Conservation (phyloP, 495 filamentous ascomycete genomes). For the Hypoxylon fuscum region DNA sequence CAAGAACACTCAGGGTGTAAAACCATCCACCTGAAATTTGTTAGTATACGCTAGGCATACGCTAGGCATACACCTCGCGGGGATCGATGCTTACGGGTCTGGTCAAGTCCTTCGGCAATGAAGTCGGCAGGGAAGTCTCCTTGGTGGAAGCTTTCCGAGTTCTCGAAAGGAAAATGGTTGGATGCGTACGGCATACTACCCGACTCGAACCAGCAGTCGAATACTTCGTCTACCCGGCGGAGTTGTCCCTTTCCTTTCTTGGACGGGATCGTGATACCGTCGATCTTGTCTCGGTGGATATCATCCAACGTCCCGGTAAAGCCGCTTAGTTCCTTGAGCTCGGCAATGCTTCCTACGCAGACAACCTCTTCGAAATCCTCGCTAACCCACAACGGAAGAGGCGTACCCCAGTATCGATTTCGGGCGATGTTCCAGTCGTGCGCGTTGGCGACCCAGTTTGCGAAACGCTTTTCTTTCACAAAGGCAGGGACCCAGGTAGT, state of each 20-base stretch:
- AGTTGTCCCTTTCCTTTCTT: constrained; percentile 87
- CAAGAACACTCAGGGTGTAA: constrained; percentile 90
- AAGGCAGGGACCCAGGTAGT: constrained; percentile 95
- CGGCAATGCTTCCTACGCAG: constrained; percentile 84
- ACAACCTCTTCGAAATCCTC: constrained; percentile 87
- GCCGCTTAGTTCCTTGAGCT: constrained; percentile 88
- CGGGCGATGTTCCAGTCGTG: constrained; percentile 97
- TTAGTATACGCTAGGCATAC: constrained; percentile 15
- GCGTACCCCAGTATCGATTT: constrained; percentile 97
- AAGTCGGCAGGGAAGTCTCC: constrained; percentile 92
- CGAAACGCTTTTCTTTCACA: constrained; percentile 91
- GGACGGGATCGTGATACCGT: constrained; percentile 95
- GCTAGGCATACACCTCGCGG: too few species aligned
- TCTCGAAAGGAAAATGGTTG: constrained; percentile 94
- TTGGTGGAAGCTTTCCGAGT: constrained; percentile 78
- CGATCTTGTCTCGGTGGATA: constrained; percentile 93
- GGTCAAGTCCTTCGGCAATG: constrained; percentile 95
- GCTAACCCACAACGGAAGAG: constrained; percentile 91
- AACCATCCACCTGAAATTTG: constrained; percentile 80
- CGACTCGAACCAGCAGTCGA: constrained; percentile 95
- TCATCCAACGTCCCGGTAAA: constrained; percentile 87
- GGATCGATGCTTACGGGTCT: constrained; percentile 54
- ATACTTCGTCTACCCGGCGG: constrained; percentile 86
- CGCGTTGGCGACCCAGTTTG: constrained; percentile 86
- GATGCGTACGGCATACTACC: constrained; percentile 97